Evolutionary conservation across 805 yeast genomes (phyloP), one percentile per base, ranked within the genome.

Genomic region (Ogataea trehaloabstinens): DNA sequence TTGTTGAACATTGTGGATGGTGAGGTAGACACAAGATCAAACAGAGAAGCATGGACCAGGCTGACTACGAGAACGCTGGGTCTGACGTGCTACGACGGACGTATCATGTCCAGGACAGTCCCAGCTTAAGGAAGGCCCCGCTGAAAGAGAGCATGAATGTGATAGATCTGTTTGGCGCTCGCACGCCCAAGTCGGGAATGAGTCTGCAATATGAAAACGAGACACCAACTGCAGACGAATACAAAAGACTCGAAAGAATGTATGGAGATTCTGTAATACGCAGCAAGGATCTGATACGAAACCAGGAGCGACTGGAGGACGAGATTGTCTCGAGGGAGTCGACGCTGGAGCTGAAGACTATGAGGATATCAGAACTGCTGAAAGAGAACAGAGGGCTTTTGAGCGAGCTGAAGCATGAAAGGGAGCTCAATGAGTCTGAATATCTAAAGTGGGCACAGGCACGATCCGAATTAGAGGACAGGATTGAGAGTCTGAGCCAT

Each of bases 301-400:
- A 67, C 29, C 55, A 57, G 38, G 71, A 67, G 39, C 51, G 58
- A 33, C 45, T 64, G 10, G 68, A 66, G 35, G 32, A 46, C 25
- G 71, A 66, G 24, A 32, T 70, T 5, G 35, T 45, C 19, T 16
- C 38, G 8, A 63, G 58, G 35, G 65, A 62, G 31, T 48, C 49
- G 31, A 56, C 55, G 19, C 22, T 60, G 7, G 47, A 55, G 16
- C 17, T 35, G 8, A 55, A 55, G 28, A 45, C 53, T 3, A 45
- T 39, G 11, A 45, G 53, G 35, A 51, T 64, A 7, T 53, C 55
- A 37, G 62, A 52, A 25, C 43, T 64, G 18, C 35, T 51, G 12
- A 52, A 51, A 28, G 62, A 59, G 18, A 54, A 51, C 31, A 45
- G 46, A 49, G 48, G 42, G 21, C 44, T 48, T 12, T 43, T 38